Evolutionary conservation across 805 yeast genomes (phyloP), one percentile per base, ranked within the genome.

Genomic region (Komagataella pastoris): DNA sequence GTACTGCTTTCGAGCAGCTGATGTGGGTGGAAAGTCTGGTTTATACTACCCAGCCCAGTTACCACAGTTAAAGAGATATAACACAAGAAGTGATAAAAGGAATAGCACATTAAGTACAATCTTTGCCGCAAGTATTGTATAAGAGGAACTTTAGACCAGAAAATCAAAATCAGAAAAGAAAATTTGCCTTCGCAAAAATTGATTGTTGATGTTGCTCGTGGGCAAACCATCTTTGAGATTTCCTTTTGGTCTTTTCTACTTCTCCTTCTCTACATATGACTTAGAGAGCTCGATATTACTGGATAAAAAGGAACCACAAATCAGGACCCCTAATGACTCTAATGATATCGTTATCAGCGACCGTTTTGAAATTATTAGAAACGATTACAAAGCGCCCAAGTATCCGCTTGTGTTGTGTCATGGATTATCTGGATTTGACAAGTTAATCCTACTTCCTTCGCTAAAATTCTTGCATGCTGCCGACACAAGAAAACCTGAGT

Each of bases 391-490:
- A 44, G 23, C 47, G 12, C 47, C 47, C 23, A 44, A 12, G 46
- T 59, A 74, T 59, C 96, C 96, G 0, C 77, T 88, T 1, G 84
- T 88, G 0, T 65, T 88, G 24, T 88, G 96, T 59, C 97, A 88
- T 68, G 97, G 97, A 0, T 73, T 88, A 21, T 79, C 87, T 0
- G 97, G 97, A 1, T 88, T 87, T 58, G 95, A 86, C 58, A 72
- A 69, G 52, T 56, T 80, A 7, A 47, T 77, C 23, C 5, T 50
- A 14, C 47, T 50, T 17, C 52, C 47, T 44, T 49, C 12, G 47
- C 48, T 49, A 23, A 23, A 40, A 21, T 50, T 46, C 24, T 17
- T 30, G 43, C 49, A 6, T 53, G 51, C 52, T 53, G 24, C 47
- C 59, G 36, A 49, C 58, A 12, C 50, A 53, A 40, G 54, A 55